Base-by-base conservation (phyloP, 768 basidiomycete genomes). In the Macrolepiota fuliginosa region DNA sequence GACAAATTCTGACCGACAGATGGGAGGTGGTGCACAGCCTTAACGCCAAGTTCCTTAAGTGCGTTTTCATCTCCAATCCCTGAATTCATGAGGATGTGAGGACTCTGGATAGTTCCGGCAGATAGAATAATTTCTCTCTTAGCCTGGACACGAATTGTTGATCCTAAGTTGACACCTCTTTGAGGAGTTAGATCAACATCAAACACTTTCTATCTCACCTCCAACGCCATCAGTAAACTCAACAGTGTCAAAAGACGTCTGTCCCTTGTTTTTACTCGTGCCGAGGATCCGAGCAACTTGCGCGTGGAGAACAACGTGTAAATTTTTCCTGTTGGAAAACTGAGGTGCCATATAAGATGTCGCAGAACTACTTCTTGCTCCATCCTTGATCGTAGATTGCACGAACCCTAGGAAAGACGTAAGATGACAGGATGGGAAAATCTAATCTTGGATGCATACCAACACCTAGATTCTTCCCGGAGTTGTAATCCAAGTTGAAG, bases 111-210 rank as follows among this genome's bases (percentile, higher is more conserved):
- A 1, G 69, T 62, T 19, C 79, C 79, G 10, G 72, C 75, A 1
- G 76, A 77, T 2, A 80, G 66, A 32, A 79, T 73, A 32, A 78
- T 67, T 56, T 78, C 78, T 50, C 71, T 74, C n/a, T 57, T 64
- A 1, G 76, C 75, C 2, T 24, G 51, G 10, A 61, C 40, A 17
- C 59, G 59, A 2, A 17, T 51, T 19, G 19, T 29, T 4, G 52
- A 27, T 9, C 51, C 59, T 46, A 24, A 13, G 11, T 22, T 3
- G 7, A 7, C 7, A 4, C 52, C 17, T 25, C 2, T 32, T 53
- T 54, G 9, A 54, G 19, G 6, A 6, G 29, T 24, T 2, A n/a
- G 10, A 32, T 15, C 12, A 6, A 15, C 9, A 32, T 39, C 32
- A 19, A 15, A n/a, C n/a, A 22, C 9, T 17, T 7, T 9, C 12